phyloP scores from a whole-genome alignment of 1,284 basidiomycete genomes.

The Amylostereum areolatum region DNA sequence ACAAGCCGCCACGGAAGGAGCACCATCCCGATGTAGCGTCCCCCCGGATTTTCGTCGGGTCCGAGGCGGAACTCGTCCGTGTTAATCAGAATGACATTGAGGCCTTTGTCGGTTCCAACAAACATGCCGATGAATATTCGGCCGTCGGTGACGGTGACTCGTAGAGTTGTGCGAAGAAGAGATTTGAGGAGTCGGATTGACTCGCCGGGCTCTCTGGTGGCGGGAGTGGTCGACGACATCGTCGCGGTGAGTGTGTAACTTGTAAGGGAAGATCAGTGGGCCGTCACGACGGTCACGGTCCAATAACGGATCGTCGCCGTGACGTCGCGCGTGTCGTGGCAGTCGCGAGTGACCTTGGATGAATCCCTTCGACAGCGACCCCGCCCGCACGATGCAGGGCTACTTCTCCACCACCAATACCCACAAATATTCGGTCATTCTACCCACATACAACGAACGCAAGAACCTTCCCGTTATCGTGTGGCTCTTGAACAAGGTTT shows the following conservation, averaged over 20 bases:
- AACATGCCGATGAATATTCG: constrained; percentile 75
- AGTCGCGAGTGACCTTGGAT: too few relatives aligned
- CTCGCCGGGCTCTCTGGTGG: constrained; percentile 1
- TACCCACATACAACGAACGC: constrained; percentile 91
- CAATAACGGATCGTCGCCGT: too few relatives aligned
- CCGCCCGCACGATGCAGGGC: constrained; percentile 60
- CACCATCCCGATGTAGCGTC: constrained; percentile 72
- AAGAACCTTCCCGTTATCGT: constrained; percentile 86
- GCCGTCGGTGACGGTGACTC: constrained; percentile 60
- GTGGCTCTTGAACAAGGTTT: constrained; percentile 76
- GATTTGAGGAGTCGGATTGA: constrained; percentile 30
- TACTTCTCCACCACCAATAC: constrained; percentile 46
- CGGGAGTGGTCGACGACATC: not conserved
- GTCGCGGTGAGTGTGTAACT: constrained; percentile 9
- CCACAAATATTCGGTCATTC: constrained; percentile 83
- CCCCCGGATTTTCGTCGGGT: constrained; percentile 31
- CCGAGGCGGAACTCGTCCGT: constrained; percentile 65
- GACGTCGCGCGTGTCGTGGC: too few relatives aligned
- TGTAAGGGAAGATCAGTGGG: constrained; percentile 8
- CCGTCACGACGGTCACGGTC: too few relatives aligned
- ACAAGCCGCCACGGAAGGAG: constrained; percentile 71
- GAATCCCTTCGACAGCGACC: constrained; percentile 58
- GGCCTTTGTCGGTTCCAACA: constrained; percentile 71
- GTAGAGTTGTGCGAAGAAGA: constrained; percentile 53
- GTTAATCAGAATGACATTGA: constrained; percentile 74